Conservation (phyloP, 2,329 filamentous ascomycete species). For the Bertia moriformis region DNA sequence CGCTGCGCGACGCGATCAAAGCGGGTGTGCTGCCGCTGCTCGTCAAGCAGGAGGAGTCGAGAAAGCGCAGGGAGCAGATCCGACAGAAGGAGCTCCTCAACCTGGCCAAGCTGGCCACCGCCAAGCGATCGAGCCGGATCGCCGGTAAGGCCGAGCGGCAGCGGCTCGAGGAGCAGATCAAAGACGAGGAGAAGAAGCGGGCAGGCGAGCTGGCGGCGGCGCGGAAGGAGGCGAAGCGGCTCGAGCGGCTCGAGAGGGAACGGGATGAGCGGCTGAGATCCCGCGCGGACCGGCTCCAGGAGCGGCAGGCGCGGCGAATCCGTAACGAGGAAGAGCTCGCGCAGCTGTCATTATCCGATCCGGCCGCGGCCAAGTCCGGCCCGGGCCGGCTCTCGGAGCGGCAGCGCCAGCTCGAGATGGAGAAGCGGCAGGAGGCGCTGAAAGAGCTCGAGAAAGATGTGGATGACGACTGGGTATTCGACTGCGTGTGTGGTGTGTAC, state of each 20-base stretch:
- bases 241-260: constrained; percentile 48
- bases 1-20: constrained; percentile 55
- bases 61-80: constrained; percentile 53
- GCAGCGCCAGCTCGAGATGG: constrained; percentile 68
- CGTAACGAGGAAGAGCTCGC: no score
- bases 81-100: constrained; percentile 68
- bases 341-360: no score
- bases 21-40: constrained; percentile 73
- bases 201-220: constrained; percentile 49
- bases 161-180: constrained; percentile 55
- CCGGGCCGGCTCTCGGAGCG: constrained; percentile 67
- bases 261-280: constrained; percentile 69
- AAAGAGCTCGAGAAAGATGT: no score
- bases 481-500: constrained; percentile 81
- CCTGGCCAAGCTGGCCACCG: constrained; percentile 75
- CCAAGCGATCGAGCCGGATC: constrained; percentile 83
- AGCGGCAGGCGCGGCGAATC: constrained; percentile 72
- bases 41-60: constrained; percentile 61
- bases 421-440: constrained; percentile 63
- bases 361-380: constrained; percentile 71
- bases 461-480: constrained; percentile 84
- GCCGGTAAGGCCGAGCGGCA: constrained; percentile 70
- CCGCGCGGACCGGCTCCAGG: constrained; percentile 70
- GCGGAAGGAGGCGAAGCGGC: constrained; percentile 51
- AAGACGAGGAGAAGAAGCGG: constrained; percentile 55